Evolutionary conservation across 2,329 filamentous ascomycete genomes (phyloP), one percentile per base, ranked within the genome.

Genomic region (Aureobasidium sp.): DNA sequence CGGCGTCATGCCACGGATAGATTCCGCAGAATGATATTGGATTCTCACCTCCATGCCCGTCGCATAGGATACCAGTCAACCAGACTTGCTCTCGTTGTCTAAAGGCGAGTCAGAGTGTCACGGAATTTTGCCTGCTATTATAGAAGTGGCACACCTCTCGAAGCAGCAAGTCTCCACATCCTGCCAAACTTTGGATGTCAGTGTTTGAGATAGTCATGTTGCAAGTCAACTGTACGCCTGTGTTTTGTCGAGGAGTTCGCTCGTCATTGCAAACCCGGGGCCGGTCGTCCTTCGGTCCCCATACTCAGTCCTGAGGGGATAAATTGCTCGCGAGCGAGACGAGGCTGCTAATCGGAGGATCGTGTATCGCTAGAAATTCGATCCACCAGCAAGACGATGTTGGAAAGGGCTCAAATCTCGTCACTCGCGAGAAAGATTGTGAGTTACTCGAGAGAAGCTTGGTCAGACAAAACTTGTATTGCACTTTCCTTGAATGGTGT

Each of bases 201-300:
- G 6, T 25, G 11, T 31, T 29, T 20, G 15, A 39, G 25, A 55
- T 36, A 22, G 11, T 39, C n/a, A 25, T 8, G 31, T 25, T 52
- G 22, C 36, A 51, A 14, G 29, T 29, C 9, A 36, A 25, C 31
- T 11, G 17, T 25, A 29, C 45, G 53, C 37, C 20, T 20, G 41
- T 25, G 39, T n/a, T 45, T 34, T n/a, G 39, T 31, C 25, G 31
- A 57, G 53, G 17, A 20, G 20, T 20, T 45, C n/a, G 5, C 5
- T 57, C 41, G 53, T 45, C 53, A 57, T 57, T 45, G 20, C n/a
- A 17, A 45, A 17, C 53, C 39, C 27, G 53, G 39, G 41, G 12
- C 53, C 53, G 53, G 53, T 44, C 39, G 39, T 57, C 39, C 53
- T 57, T 57, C 53, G 53, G 53, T 44, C 39, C 25, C 53, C 53